A percentile compares a stretch with the other conserved stretches of the same genome.
phyloP scores from a whole-genome alignment of 306 rosid species.

The Aeschynomene evenia region DNA sequence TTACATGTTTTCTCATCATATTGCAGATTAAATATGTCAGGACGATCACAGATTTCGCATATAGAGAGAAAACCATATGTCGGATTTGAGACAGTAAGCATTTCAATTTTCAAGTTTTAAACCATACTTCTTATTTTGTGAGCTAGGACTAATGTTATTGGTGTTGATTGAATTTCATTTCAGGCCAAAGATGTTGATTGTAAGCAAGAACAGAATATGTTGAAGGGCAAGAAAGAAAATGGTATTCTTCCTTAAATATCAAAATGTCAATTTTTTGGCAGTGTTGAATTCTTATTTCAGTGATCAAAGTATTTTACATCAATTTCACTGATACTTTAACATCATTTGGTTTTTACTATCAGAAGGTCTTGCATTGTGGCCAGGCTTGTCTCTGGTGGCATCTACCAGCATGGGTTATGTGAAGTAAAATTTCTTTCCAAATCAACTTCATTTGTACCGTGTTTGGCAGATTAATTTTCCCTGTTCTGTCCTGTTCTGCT shows the following conservation, averaged over 20 bases:
- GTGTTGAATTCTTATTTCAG: slow-evolving; percentile 9
- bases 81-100: slow-evolving; percentile 40
- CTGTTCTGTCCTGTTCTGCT: not conserved
- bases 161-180: slow-evolving; percentile 11
- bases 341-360: slow-evolving; percentile 19
- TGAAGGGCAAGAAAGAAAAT: slow-evolving; percentile 37
- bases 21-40: slow-evolving; percentile 39
- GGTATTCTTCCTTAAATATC: slow-evolving; percentile 38
- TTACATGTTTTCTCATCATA: slow-evolving; percentile 10
- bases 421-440: slow-evolving; percentile 33
- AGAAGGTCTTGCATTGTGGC: slow-evolving; percentile 45
- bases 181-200: slow-evolving; percentile 36
- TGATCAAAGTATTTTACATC: slow-evolving; percentile 9
- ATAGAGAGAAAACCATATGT: slow-evolving; percentile 37
- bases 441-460: slow-evolving; percentile 16
- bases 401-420: slow-evolving; percentile 17
- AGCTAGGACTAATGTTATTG: slow-evolving; percentile 10
- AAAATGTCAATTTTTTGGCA: slow-evolving; percentile 21
- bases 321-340: slow-evolving; percentile 6
- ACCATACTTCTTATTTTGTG: not conserved
- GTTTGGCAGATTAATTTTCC: slow-evolving; percentile 11
- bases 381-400: slow-evolving; percentile 33
- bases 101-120: slow-evolving; percentile 1
- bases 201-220: slow-evolving; percentile 35
- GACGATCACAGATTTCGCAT: slow-evolving; percentile 33